A percentile compares a stretch with the other conserved stretches of the same genome.
These are phyloP conservation scores for Jatropha podagrica DNA, from an alignment of 441 rosid genomes.

Conservation along the genomic window DNA sequence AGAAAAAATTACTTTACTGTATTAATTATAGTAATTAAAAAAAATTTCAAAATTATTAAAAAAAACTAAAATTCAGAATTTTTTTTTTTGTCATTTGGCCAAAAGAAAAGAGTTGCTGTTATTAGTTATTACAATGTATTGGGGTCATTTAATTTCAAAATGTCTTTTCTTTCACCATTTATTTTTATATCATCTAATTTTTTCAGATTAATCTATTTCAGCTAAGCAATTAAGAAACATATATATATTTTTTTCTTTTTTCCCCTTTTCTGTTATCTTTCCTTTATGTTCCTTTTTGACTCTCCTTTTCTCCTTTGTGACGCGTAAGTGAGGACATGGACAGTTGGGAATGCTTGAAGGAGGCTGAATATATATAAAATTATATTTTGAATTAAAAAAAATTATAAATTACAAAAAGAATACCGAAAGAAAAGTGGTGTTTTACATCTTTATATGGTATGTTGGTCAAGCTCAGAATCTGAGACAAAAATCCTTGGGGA, in stretches of 20 bases:
- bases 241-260: not conserved
- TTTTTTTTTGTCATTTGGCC: no score
- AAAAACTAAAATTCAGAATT: no score
- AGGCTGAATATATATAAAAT: not conserved
- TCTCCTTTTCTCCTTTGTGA: slow-evolving; percentile 9
- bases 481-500: not conserved
- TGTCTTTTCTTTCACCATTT: no score
- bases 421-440: not conserved
- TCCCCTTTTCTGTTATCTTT: not conserved
- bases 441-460: not conserved
- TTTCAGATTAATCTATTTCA: no score
- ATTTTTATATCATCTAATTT: no score
- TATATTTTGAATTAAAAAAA: not conserved
- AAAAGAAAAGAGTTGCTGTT: no score
- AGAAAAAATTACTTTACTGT: no score
- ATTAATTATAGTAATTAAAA: no score
- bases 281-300: slow-evolving; percentile 1
- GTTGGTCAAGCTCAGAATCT: not conserved
- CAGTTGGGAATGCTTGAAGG: slow-evolving; percentile 11
- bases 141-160: no score
- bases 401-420: not conserved
- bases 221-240: not conserved
- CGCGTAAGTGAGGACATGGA: slow-evolving; percentile 11
- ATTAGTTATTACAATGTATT: no score
- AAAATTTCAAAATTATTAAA: no score